Percentiles rank a stretch among this genome's conserved stretches.
Evolutionary conservation across 805 yeast genomes (phyloP).

Genomic region (Lachancea nothofagi): DNA sequence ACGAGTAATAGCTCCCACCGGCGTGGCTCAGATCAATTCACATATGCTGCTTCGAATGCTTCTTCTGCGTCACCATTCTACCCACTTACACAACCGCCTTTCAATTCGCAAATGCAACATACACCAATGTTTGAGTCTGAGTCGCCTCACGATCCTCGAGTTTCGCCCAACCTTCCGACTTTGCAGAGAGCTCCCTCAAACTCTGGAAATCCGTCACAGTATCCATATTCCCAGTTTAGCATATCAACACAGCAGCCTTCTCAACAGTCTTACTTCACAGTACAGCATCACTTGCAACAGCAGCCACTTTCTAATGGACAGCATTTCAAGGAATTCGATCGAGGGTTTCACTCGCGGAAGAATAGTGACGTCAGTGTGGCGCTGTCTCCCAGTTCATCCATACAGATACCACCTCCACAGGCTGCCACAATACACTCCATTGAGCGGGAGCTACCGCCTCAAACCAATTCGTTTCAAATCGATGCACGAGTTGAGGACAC

Average conservation of each 20-base stretch:
- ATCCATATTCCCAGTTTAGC: constrained; percentile 13
- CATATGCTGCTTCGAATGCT: constrained; percentile 7
- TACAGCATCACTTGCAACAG: neutral
- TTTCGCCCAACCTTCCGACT: constrained; percentile 28
- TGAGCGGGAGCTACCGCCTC: neutral
- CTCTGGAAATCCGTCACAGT: constrained; percentile 10
- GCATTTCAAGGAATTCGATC: constrained; percentile 17
- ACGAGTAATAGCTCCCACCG: constrained; percentile 25
- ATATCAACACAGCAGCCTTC: constrained; percentile 11
- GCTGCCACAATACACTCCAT: neutral
- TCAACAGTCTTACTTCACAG: constrained; percentile 10
- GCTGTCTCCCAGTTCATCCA: constrained; percentile 28
- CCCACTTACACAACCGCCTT: constrained; percentile 3
- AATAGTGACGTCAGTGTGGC: constrained; percentile 29
- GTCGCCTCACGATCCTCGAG: constrained; percentile 14
- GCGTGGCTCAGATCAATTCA: constrained; percentile 3
- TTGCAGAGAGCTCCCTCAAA: constrained; percentile 20
- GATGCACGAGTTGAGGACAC: neutral
- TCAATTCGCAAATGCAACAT: constrained; percentile 12
- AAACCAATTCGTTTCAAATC: neutral
- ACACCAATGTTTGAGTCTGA: constrained; percentile 13
- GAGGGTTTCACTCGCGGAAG: constrained; percentile 28
- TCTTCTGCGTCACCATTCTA: constrained; percentile 8
- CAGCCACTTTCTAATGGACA: neutral
- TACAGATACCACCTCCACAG: constrained; percentile 5